Conservation (phyloP, 176 grass and related monocot species). For the Zoysia japonica region DNA sequence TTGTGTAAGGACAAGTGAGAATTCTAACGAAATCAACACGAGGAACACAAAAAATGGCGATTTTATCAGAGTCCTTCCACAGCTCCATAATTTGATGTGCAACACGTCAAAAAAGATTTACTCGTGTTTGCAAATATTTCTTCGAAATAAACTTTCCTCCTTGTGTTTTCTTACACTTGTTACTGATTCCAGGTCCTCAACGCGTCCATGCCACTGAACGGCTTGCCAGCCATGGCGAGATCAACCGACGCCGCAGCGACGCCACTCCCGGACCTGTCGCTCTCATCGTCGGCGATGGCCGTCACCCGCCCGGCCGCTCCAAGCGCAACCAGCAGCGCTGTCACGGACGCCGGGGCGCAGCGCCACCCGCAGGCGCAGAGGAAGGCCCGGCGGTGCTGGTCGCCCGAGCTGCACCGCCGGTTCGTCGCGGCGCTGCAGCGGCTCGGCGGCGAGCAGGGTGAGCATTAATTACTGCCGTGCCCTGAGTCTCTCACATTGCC, state of each 20-base stretch:
- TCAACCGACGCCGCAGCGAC: constrained; percentile 21
- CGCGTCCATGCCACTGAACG: constrained; percentile 16
- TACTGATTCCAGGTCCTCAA: constrained; percentile 27
- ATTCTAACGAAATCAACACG: too few species aligned
- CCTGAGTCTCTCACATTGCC: too few species aligned
- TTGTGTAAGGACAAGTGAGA: too few species aligned
- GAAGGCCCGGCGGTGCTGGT: constrained; percentile 87
- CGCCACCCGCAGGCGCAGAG: constrained; percentile 48
- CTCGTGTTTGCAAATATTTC: too few species aligned
- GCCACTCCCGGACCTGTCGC: constrained; percentile 48
- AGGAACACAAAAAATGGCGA: too few species aligned
- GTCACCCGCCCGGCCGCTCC: constrained; percentile 23
- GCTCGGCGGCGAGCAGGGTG: constrained; percentile 75
- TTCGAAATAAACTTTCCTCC: too few species aligned
- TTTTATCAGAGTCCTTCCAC: too few species aligned
- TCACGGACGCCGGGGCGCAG: constrained; percentile 22
- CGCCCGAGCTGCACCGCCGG: constrained; percentile 75
- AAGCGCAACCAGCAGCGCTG: constrained; percentile 41
- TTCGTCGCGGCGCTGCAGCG: constrained; percentile 79
- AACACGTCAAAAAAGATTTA: too few species aligned
- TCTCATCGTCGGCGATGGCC: constrained; percentile 39
- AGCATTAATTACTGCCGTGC: not conserved
- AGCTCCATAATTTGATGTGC: too few species aligned
- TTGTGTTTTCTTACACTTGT: not conserved
- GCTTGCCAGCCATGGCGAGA: constrained; percentile 8